These are phyloP conservation scores for Tympanopsis confertula DNA, from an alignment of 2,329 filamentous ascomycete species.

Conservation along the genomic window DNA sequence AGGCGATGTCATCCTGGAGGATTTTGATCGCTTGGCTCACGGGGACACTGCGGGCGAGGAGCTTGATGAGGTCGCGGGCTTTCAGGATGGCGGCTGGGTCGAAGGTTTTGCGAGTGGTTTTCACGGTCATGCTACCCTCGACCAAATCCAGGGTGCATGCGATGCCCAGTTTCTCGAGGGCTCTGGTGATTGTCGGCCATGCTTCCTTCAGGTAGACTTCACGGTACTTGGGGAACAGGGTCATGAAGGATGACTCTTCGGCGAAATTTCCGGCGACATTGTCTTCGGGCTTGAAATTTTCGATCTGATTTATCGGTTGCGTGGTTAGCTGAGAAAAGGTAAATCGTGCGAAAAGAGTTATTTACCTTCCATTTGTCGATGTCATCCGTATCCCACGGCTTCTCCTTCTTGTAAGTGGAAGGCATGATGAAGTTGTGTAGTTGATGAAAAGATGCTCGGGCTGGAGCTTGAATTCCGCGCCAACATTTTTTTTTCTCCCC, in stretches of 20 bases:
- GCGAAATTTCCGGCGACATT: slow-evolving; percentile 77
- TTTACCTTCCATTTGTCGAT: slow-evolving; percentile 82
- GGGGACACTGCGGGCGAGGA: slow-evolving; percentile 82
- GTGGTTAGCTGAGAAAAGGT: neutral
- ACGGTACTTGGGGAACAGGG: slow-evolving; percentile 89
- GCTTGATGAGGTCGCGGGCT: slow-evolving; percentile 84
- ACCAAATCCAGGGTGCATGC: slow-evolving; percentile 88
- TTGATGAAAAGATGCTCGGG: neutral
- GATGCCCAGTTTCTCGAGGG: slow-evolving; percentile 77
- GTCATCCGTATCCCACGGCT: slow-evolving; percentile 92
- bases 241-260: slow-evolving; percentile 83
- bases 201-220: slow-evolving; percentile 86
- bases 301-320: slow-evolving; percentile 31
- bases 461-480: neutral
- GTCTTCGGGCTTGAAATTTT: slow-evolving; percentile 74
- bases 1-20: slow-evolving; percentile 79
- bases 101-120: slow-evolving; percentile 81
- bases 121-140: slow-evolving; percentile 92
- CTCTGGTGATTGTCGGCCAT: slow-evolving; percentile 47
- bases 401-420: slow-evolving; percentile 78
- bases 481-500: neutral
- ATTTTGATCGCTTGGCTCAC: slow-evolving; percentile 64
- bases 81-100: slow-evolving; percentile 91
- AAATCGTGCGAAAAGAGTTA: neutral
- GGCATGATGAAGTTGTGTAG: slow-evolving; percentile 46